phyloP scores from a whole-genome alignment of 805 yeast genomes.

The Lipomyces chichibuensis region DNA sequence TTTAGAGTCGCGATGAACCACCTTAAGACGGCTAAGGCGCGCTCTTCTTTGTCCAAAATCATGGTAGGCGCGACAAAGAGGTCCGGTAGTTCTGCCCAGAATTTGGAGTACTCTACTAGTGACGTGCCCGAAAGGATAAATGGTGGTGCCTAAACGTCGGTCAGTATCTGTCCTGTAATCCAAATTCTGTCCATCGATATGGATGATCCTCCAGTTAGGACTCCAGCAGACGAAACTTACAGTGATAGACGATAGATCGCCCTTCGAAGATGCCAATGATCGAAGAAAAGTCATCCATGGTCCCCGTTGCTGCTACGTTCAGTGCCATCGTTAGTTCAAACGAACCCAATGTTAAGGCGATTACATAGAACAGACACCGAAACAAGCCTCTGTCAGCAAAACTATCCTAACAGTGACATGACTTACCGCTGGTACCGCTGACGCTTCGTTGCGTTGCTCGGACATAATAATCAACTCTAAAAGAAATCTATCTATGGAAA shows the following conservation, averaged over 20 bases:
- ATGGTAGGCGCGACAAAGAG: constrained; percentile 70
- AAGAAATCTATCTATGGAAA: not conserved
- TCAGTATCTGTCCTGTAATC: not conserved
- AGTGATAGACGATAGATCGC: constrained; percentile 88
- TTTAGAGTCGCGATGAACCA: constrained; percentile 92
- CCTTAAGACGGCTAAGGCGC: constrained; percentile 79
- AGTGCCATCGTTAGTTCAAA: not conserved
- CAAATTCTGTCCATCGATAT: too few relatives aligned
- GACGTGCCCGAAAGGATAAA: constrained; percentile 91
- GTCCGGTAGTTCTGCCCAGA: constrained; percentile 87
- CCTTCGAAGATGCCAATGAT: constrained; percentile 88
- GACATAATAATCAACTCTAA: not conserved
- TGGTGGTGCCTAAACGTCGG: constrained; percentile 71
- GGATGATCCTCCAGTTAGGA: not conserved
- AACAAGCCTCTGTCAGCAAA: not conserved
- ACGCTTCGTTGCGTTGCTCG: not conserved
- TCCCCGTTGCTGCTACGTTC: constrained; percentile 36
- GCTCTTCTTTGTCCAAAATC: constrained; percentile 53
- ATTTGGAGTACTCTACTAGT: constrained; percentile 86
- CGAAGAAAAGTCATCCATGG: constrained; percentile 94
- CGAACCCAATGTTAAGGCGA: not conserved
- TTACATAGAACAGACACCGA: not conserved
- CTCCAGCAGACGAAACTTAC: constrained; percentile 15
- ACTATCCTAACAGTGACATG: not conserved
- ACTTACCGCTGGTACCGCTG: not conserved